These are phyloP conservation scores for Paratinospora sagittata DNA, from an alignment of 164 flowering plant species.

Conservation along the genomic window DNA sequence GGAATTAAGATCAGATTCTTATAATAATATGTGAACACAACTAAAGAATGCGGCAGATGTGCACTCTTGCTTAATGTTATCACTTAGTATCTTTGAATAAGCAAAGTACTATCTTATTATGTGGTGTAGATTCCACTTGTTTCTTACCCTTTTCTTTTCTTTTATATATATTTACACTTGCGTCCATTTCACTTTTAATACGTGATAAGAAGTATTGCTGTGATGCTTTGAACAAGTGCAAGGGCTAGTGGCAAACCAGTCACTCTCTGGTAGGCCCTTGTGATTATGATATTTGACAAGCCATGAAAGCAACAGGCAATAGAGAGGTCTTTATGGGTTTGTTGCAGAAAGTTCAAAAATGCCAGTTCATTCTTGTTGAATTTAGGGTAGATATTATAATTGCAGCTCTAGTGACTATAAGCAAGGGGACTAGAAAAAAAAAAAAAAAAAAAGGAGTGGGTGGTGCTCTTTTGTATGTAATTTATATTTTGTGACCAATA, in stretches of 20 bases:
- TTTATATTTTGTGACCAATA: too few relatives aligned
- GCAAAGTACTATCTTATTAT: background rate
- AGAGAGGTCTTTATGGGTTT: background rate
- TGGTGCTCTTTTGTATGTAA: too few relatives aligned
- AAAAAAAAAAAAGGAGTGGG: too few relatives aligned
- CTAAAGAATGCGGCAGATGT: background rate
- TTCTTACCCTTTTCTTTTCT: background rate
- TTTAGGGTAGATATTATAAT: too few relatives aligned
- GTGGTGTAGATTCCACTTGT: background rate
- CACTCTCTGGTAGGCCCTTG: background rate
- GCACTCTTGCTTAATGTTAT: background rate
- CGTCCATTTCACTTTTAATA: background rate
- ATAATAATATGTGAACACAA: background rate
- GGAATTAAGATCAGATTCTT: background rate
- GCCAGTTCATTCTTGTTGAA: too few relatives aligned
- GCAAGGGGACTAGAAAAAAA: too few relatives aligned
- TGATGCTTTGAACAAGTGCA: slow-evolving; percentile 1
- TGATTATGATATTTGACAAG: background rate
- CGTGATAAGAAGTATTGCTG: background rate
- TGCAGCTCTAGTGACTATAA: too few relatives aligned
- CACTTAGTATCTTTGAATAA: background rate
- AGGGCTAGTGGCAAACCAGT: background rate
- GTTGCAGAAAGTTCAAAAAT: too few relatives aligned
- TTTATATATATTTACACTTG: background rate
- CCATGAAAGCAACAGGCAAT: background rate